Percentiles rank a stretch among this genome's conserved stretches.
phyloP scores from a whole-genome alignment of 177 flowering plant species.

The Tripterygium wilfordii region DNA sequence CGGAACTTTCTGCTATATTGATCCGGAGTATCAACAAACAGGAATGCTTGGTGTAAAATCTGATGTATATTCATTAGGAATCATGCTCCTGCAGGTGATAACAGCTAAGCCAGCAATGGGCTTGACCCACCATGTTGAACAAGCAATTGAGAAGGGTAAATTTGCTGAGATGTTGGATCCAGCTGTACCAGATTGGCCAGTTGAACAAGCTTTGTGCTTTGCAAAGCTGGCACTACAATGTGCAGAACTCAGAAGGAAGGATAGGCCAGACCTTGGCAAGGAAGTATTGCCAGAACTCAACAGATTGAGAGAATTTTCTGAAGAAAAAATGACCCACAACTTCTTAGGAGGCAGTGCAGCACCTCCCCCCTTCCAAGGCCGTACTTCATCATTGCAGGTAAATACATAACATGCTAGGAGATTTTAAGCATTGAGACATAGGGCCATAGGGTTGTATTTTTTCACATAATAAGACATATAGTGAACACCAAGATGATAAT shows the following conservation, averaged over 20 bases:
- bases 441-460: no score
- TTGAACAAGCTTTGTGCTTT: conserved; percentile 24
- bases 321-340: conserved; percentile 9
- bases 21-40: conserved; percentile 49
- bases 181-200: conserved; percentile 38
- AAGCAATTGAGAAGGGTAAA: conserved; percentile 30
- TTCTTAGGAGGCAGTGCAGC: conserved; percentile 3
- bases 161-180: conserved; percentile 33
- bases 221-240: conserved; percentile 37
- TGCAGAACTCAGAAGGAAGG: conserved; percentile 41
- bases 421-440: neutral
- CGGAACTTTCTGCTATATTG: conserved; percentile 51
- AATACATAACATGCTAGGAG: neutral
- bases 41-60: conserved; percentile 49
- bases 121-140: conserved; percentile 27
- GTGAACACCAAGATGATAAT: no score
- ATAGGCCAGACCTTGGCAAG: conserved; percentile 39
- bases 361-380: conserved; percentile 13
- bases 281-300: conserved; percentile 29
- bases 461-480: no score
- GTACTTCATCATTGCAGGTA: conserved; percentile 9
- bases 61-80: conserved; percentile 41
- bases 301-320: conserved; percentile 29
- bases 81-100: conserved; percentile 34
- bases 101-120: conserved; percentile 43